Evolutionary conservation across 169 alveolate genomes (phyloP).

Genomic region (Plasmodium sp.): DNA sequence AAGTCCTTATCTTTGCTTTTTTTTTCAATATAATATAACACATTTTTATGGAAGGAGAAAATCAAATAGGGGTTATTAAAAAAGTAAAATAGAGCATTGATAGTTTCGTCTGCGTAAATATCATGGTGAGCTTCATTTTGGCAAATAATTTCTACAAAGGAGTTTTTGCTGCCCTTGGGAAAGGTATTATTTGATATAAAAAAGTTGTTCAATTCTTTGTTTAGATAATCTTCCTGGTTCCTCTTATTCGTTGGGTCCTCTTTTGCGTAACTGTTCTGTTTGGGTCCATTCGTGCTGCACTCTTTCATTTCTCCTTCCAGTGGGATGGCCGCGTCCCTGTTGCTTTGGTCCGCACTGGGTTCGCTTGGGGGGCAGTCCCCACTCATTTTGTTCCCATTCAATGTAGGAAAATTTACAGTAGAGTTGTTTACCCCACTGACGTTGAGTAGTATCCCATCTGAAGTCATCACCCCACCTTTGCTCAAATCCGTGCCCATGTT

Average conservation of each 20-base stretch:
- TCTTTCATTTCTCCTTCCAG: neutral
- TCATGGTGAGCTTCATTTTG: conserved; percentile 5
- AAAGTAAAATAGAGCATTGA: conserved; percentile 59
- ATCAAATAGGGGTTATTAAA: conserved; percentile 63
- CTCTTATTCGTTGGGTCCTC: neutral
- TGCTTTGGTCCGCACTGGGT: neutral
- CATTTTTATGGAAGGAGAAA: conserved; percentile 61
- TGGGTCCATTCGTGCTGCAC: neutral
- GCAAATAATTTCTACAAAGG: conserved; percentile 54
- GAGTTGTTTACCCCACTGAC: neutral
- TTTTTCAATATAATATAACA: conserved; percentile 56
- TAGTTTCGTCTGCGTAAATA: conserved; percentile 46
- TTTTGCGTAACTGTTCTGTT: neutral
- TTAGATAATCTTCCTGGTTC: conserved; percentile 59
- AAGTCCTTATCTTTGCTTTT: conserved; percentile 31
- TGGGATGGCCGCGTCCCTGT: neutral
- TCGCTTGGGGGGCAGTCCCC: neutral
- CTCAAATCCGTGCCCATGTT: neutral
- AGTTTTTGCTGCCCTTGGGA: conserved; percentile 8
- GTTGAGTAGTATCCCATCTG: neutral
- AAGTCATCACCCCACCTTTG: neutral
- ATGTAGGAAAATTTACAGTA: neutral
- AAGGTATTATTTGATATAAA: conserved; percentile 32
- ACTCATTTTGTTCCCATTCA: neutral
- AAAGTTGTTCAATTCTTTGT: conserved; percentile 54